Conservation (phyloP, 164 flowering plant genomes). For the Sedum album region DNA sequence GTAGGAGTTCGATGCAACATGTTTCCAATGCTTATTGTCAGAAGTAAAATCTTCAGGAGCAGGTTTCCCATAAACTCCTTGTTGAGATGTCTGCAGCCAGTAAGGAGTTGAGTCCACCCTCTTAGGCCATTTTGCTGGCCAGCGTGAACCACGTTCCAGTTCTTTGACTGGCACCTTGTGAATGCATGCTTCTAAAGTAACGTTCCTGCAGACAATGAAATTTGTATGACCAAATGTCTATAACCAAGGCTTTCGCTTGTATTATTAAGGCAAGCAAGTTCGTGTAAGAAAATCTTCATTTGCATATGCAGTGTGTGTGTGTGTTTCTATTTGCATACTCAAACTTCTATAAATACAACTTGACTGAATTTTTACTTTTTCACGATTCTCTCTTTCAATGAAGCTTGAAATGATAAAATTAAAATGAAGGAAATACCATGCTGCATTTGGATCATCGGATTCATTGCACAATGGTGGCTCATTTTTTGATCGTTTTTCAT, state of each 20-base stretch:
- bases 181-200: constrained; percentile 50
- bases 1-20: constrained; percentile 39
- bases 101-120: constrained; percentile 45
- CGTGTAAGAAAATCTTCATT: not conserved
- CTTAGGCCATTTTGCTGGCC: constrained; percentile 55
- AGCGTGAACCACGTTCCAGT: constrained; percentile 41
- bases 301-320: not conserved
- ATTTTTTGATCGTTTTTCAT: not conserved
- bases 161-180: constrained; percentile 36
- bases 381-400: not conserved
- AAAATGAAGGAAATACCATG: not conserved
- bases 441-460: not conserved
- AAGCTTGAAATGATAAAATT: not conserved
- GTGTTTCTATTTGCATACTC: not conserved
- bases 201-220: constrained; percentile 28
- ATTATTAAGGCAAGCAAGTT: not conserved
- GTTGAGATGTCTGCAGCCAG: constrained; percentile 46
- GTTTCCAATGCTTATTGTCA: constrained; percentile 51
- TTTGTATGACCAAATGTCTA: constrained; percentile 2
- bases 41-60: constrained; percentile 45
- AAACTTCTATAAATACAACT: not conserved
- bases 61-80: constrained; percentile 49
- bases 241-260: not conserved
- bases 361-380: not conserved
- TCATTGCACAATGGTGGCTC: not conserved